These are phyloP conservation scores for Cyanidium caldarium DNA, from an alignment of 23 red algal genomes.

Conservation along the genomic window DNA sequence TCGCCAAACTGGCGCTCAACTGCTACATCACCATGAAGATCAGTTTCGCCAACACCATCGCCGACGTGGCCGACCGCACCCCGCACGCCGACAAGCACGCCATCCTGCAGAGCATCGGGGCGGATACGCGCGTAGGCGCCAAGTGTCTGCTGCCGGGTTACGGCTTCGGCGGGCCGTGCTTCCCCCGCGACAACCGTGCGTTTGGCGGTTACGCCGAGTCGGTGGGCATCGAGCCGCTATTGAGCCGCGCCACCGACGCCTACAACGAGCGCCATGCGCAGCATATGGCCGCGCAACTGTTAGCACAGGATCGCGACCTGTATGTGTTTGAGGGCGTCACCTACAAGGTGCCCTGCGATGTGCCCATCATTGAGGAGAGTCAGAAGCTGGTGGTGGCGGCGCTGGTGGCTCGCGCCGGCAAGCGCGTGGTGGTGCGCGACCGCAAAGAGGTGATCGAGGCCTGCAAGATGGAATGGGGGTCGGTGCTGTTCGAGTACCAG, in stretches of 20 bases:
- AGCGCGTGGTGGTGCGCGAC: slow-evolving; percentile 1
- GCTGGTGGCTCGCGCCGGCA: neutral
- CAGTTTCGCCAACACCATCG: slow-evolving; percentile 17
- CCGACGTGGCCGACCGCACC: slow-evolving; percentile 18
- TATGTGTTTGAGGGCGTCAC: slow-evolving; percentile 19
- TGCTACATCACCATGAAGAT: slow-evolving; percentile 28
- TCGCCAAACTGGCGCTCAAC: slow-evolving; percentile 21
- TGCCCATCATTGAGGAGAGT: slow-evolving; percentile 23
- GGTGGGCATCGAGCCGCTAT: slow-evolving; percentile 12
- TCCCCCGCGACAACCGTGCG: slow-evolving; percentile 25
- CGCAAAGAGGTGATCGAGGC: slow-evolving; percentile 13
- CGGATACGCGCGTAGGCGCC: slow-evolving; percentile 11
- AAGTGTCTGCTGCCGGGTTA: slow-evolving; percentile 17
- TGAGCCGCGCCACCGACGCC: slow-evolving; percentile 6
- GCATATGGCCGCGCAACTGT: slow-evolving; percentile 8
- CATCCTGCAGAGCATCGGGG: slow-evolving; percentile 6
- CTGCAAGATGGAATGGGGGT: slow-evolving; percentile 10
- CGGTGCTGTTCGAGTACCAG: slow-evolving; percentile 1
- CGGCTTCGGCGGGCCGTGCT: slow-evolving; percentile 24
- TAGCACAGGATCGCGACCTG: neutral
- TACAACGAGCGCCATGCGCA: slow-evolving; percentile 13
- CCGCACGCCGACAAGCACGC: slow-evolving; percentile 17
- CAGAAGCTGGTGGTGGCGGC: slow-evolving; percentile 13
- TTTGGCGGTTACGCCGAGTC: slow-evolving; percentile 19
- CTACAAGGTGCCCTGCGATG: slow-evolving; percentile 19